Base-by-base conservation (phyloP, 2,329 filamentous ascomycete genomes). In the Penicillium polonicum region DNA sequence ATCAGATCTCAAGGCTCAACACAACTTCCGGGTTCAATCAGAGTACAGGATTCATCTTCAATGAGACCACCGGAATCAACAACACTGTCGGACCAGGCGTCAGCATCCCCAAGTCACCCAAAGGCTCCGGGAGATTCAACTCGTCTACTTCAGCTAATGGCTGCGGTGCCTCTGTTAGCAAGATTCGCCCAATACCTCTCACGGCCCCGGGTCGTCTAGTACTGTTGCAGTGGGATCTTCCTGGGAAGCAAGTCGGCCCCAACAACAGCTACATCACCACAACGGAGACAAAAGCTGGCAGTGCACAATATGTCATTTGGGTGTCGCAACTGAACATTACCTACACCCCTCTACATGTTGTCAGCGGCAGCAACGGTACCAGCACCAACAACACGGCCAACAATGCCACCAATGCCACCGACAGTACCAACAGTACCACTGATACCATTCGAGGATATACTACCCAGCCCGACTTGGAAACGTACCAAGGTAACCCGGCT, bases 201-300 rank as follows among this genome's bases (percentile, higher is more conserved):
- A 88, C 88, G 0, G 91, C 88, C 71, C 83, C 91, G 0, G 90
- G 90, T 0, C 88, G 88, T 25, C 77, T 86, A 65, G 85, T 95
- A 2, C 85, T 84, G 68, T 76, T 95, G 7, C 72, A 81, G 43
- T 95, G 90, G 90, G 90, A 94, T 27, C 74, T 71, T 0, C 88
- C 90, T 0, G 90, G 89, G 0, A 75, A 83, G 64, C 66, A 82
- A 0, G 82, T 93, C 3, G 91, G 91, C 0, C 91, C 91, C 0
- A 93, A 95, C 74, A 91, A 91, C 77, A 89, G 85, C 69, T 95
- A 95, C 71, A 76, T 91, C 48, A 93, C 91, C 0, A 78, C 79
- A 0, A 80, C 82, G 13, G 19, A 56, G 31, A 38, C 48, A 0
- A 64, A 68, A 19, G 88, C 87, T 0, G 80, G 80, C 2, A 65